Evolutionary conservation across 2,329 filamentous ascomycete genomes (phyloP).

Genomic region (Aphanoascus verrucosus): DNA sequence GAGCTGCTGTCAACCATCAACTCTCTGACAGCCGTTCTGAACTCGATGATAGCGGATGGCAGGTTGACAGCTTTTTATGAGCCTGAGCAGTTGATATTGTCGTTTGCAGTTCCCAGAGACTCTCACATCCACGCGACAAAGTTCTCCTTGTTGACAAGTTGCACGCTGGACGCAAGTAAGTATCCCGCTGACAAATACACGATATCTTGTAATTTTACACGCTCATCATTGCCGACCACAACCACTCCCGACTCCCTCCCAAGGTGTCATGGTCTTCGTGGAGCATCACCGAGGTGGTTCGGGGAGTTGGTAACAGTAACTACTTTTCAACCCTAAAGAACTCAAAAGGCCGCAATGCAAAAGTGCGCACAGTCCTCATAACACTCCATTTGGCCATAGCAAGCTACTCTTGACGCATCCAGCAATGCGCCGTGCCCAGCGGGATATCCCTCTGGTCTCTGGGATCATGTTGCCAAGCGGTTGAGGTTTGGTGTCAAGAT

Average conservation of each 20-base stretch:
- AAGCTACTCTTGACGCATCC: too few relatives aligned
- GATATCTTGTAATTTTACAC: constrained; percentile 1
- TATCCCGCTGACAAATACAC: not conserved
- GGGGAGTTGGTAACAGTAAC: too few relatives aligned
- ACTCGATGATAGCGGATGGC: not conserved
- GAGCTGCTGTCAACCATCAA: not conserved
- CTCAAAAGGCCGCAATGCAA: too few relatives aligned
- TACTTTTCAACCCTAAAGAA: too few relatives aligned
- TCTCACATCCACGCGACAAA: not conserved
- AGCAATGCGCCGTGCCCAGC: too few relatives aligned
- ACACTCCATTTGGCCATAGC: too few relatives aligned
- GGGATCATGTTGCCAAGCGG: not conserved
- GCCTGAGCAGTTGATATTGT: not conserved
- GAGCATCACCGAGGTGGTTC: too few relatives aligned
- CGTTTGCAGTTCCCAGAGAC: not conserved
- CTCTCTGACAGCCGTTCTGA: not conserved
- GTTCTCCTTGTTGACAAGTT: not conserved
- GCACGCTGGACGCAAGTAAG: not conserved
- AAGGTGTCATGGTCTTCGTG: too few relatives aligned
- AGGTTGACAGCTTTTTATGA: not conserved
- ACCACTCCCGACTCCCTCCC: not conserved
- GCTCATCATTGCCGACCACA: not conserved
- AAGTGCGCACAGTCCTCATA: too few relatives aligned
- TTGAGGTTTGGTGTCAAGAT: not conserved
- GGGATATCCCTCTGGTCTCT: too few relatives aligned